These are phyloP conservation scores for Penicillium odoratum DNA, from an alignment of 495 filamentous ascomycete genomes.

Conservation along the genomic window DNA sequence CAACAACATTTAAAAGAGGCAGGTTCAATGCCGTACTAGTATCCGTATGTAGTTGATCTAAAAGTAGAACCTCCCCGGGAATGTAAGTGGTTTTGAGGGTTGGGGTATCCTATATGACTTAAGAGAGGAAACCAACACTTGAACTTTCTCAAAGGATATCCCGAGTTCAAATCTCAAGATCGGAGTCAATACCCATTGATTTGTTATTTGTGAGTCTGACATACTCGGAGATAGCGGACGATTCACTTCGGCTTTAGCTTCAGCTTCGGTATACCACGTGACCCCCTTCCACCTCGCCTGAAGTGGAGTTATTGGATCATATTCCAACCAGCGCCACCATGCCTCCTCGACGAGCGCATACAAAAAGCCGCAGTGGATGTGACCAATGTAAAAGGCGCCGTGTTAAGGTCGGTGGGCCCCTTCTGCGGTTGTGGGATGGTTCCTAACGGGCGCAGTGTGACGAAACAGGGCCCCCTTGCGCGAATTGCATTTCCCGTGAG, in stretches of 20 bases:
- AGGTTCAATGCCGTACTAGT: too few relatives aligned
- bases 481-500: slow-evolving; percentile 44
- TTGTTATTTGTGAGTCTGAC: too few relatives aligned
- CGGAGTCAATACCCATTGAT: too few relatives aligned
- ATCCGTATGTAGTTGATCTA: too few relatives aligned
- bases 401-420: neutral
- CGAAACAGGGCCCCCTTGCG: slow-evolving; percentile 45
- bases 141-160: too few relatives aligned
- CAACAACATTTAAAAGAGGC: too few relatives aligned
- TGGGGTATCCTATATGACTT: too few relatives aligned
- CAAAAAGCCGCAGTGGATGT: slow-evolving; percentile 1
- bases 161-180: too few relatives aligned
- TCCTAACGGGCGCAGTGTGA: slow-evolving; percentile 40
- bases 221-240: too few relatives aligned
- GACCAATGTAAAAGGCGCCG: slow-evolving; percentile 4
- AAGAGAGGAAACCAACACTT: too few relatives aligned
- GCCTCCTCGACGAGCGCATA: slow-evolving; percentile 4
- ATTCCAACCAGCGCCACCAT: neutral
- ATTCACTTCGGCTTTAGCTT: neutral
- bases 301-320: neutral
- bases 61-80: too few relatives aligned
- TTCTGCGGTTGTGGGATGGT: neutral
- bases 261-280: neutral
- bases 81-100: too few relatives aligned
- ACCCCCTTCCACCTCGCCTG: neutral